phyloP scores from a whole-genome alignment of 495 filamentous ascomycete genomes.

The Trypethelium eluteriae region DNA sequence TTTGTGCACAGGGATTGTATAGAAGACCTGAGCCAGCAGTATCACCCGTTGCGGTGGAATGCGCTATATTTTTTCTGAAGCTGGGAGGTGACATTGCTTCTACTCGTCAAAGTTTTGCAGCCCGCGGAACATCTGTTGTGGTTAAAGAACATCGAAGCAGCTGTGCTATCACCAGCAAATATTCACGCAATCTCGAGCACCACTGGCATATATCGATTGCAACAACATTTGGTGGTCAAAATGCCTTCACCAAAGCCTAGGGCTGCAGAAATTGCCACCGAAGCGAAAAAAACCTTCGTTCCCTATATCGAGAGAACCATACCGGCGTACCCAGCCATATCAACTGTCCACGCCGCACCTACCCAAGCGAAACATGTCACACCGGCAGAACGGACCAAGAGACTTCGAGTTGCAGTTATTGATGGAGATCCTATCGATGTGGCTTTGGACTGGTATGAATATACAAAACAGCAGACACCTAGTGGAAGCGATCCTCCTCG shows the following conservation, averaged over 20 bases:
- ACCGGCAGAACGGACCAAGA: slow-evolving; percentile 29
- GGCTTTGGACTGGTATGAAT: slow-evolving; percentile 52
- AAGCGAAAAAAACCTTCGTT: slow-evolving; percentile 58
- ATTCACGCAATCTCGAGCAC: not conserved
- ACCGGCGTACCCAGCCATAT: slow-evolving; percentile 45
- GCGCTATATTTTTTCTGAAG: not conserved
- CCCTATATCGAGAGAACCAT: slow-evolving; percentile 49
- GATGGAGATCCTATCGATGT: slow-evolving; percentile 62
- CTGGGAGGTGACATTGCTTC: not conserved
- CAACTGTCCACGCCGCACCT: slow-evolving; percentile 30
- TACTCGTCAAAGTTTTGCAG: not conserved
- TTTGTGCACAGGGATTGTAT: not conserved
- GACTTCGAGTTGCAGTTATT: slow-evolving; percentile 47
- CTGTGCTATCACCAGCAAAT: not conserved
- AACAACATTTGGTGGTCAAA: slow-evolving; percentile 2
- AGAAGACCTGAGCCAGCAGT: not conserved
- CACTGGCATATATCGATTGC: not conserved
- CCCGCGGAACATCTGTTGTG: not conserved
- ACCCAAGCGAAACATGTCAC: slow-evolving; percentile 22
- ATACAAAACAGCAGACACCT: slow-evolving; percentile 13
- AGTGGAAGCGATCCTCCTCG: slow-evolving; percentile 24
- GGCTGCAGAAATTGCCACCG: slow-evolving; percentile 61
- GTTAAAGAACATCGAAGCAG: not conserved
- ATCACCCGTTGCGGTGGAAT: slow-evolving; percentile 8
- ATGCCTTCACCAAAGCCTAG: slow-evolving; percentile 59